These are phyloP conservation scores for Salix exigua DNA, from an alignment of 345 rosid species.

Conservation along the genomic window DNA sequence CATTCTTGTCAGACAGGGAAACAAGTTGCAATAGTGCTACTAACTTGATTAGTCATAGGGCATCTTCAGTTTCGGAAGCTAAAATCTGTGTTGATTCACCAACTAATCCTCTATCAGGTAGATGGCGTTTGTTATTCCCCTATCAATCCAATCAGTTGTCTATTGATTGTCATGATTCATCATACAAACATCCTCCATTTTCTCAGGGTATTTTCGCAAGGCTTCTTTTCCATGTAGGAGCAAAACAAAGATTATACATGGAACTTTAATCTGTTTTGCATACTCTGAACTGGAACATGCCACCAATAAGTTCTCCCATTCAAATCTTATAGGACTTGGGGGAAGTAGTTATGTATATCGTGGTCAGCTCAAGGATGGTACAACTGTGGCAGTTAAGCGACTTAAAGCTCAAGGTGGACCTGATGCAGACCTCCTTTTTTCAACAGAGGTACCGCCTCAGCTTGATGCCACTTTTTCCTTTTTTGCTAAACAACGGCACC, in stretches of 20 bases:
- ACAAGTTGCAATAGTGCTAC: constrained; percentile 74
- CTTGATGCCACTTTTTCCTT: constrained; percentile 4
- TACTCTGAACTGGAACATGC: constrained; percentile 70
- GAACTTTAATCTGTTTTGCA: constrained; percentile 57
- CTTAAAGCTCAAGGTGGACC: constrained; percentile 59
- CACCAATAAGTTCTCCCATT: constrained; percentile 68
- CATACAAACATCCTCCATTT: background rate
- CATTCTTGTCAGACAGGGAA: constrained; percentile 62
- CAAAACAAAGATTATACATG: constrained; percentile 48
- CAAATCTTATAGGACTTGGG: constrained; percentile 74
- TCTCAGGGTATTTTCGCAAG: constrained; percentile 66
- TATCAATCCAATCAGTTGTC: background rate
- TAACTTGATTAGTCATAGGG: constrained; percentile 59
- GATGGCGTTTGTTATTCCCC: background rate
- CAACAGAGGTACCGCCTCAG: constrained; percentile 56
- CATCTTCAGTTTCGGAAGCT: constrained; percentile 41
- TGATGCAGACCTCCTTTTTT: constrained; percentile 56
- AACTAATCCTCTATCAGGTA: constrained; percentile 41
- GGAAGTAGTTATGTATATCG: constrained; percentile 86
- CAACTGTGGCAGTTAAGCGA: constrained; percentile 78
- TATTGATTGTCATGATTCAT: background rate
- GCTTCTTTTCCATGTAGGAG: constrained; percentile 45
- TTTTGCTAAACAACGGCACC: background rate
- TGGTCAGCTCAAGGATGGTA: constrained; percentile 81
- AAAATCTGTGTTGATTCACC: constrained; percentile 37